Evolutionary conservation across 2,329 filamentous ascomycete genomes (phyloP).

Genomic region (Neofusicoccum parvum): DNA sequence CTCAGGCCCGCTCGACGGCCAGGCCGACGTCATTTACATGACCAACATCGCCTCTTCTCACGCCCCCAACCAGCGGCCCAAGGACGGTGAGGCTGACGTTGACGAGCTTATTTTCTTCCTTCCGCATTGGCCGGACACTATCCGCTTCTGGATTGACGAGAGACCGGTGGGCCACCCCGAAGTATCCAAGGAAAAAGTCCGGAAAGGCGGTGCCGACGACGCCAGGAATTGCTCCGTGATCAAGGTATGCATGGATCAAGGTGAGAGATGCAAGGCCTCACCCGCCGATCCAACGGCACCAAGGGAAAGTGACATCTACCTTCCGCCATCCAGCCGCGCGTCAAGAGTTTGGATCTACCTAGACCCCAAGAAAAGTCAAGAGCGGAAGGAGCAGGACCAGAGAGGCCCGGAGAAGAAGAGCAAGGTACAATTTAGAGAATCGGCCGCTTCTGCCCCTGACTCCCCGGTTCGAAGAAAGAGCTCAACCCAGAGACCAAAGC

Average conservation of each 20-base stretch:
- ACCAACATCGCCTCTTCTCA: slow-evolving; percentile 1
- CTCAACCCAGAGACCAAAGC: not conserved
- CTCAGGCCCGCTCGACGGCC: not conserved
- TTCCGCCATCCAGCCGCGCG: not conserved
- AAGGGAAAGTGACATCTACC: slow-evolving; percentile 1
- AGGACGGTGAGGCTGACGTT: not conserved
- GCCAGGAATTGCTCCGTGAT: not conserved
- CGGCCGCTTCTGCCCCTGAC: not conserved
- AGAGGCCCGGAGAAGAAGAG: not conserved
- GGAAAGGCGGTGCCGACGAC: not conserved
- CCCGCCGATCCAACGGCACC: not conserved
- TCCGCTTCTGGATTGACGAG: slow-evolving; percentile 15
- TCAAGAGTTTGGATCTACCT: slow-evolving; percentile 13
- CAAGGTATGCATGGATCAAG: not conserved
- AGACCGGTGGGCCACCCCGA: not conserved
- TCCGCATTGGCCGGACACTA: not conserved
- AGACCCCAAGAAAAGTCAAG: not conserved
- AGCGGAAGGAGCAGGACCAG: not conserved
- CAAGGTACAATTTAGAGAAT: not conserved
- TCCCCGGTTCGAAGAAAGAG: not conserved
- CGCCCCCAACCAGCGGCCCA: not conserved
- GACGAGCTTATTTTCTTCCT: slow-evolving; percentile 15
- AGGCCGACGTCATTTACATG: slow-evolving; percentile 10
- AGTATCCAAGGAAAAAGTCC: not conserved
- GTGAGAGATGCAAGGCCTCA: not conserved